Percentiles rank a stretch among this genome's conserved stretches.
phyloP scores from a whole-genome alignment of 768 basidiomycete genomes.

The Agaricus blazei region DNA sequence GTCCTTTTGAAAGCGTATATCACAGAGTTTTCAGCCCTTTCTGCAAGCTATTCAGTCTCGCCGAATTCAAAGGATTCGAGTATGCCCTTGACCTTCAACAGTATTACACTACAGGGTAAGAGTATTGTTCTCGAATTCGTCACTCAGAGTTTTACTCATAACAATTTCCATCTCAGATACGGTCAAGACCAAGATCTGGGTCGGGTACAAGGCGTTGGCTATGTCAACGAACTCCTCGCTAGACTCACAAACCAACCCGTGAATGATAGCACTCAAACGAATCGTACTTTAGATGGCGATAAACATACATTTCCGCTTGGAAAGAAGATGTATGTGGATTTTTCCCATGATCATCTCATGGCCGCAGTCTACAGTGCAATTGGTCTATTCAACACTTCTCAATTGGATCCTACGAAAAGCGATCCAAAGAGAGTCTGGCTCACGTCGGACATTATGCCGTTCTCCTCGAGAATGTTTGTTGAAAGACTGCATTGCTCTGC shows the following conservation, averaged over 20 bases:
- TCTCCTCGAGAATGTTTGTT: slow-evolving; percentile 68
- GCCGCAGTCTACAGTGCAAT: slow-evolving; percentile 65
- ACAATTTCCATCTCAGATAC: slow-evolving; percentile 36
- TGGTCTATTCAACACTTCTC: slow-evolving; percentile 42
- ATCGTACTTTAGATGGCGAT: slow-evolving; percentile 60
- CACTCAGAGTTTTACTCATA: too few relatives aligned
- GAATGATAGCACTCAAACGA: slow-evolving; percentile 68
- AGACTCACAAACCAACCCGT: slow-evolving; percentile 64
- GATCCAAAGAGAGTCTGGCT: slow-evolving; percentile 43
- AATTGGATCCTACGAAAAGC: slow-evolving; percentile 26
- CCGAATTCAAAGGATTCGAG: slow-evolving; percentile 65
- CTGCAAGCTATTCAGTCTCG: slow-evolving; percentile 61
- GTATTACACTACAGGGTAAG: slow-evolving; percentile 73
- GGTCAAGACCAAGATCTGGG: slow-evolving; percentile 54
- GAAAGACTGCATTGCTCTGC: slow-evolving; percentile 52
- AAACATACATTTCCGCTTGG: slow-evolving; percentile 68
- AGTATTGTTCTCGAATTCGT: background rate
- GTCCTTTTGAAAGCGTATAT: slow-evolving; percentile 72
- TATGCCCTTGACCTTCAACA: slow-evolving; percentile 71
- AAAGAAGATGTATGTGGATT: slow-evolving; percentile 67
- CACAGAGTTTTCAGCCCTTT: slow-evolving; percentile 51
- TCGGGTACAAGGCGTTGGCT: slow-evolving; percentile 79
- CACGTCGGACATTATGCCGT: slow-evolving; percentile 61
- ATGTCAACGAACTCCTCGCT: slow-evolving; percentile 81
- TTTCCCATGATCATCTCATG: slow-evolving; percentile 85